Evolutionary conservation across 768 basidiomycete genomes (phyloP).

Genomic region (Mycena rosella): DNA sequence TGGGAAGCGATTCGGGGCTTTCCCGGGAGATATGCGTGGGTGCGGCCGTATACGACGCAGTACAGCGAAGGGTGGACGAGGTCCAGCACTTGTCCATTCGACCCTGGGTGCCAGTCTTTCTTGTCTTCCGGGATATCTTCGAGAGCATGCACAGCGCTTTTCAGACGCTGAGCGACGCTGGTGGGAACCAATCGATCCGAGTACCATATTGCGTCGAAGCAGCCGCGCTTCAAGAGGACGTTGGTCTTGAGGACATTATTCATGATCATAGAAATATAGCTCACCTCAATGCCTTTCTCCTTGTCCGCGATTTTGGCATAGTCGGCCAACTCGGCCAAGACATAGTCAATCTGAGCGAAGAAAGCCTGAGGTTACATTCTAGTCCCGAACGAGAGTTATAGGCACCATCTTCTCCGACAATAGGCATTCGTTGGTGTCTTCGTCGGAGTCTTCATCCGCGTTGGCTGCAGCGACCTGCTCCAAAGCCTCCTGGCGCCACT

Average conservation of each 20-base stretch:
- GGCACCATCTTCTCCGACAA: slow-evolving; percentile 27
- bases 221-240: slow-evolving; percentile 21
- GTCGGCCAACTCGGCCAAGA: slow-evolving; percentile 36
- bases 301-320: slow-evolving; percentile 36
- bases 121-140: slow-evolving; percentile 52
- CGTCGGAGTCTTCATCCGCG: not conserved
- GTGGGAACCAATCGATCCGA: slow-evolving; percentile 21
- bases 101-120: slow-evolving; percentile 52
- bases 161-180: slow-evolving; percentile 42
- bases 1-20: slow-evolving; percentile 16
- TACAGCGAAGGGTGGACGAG: slow-evolving; percentile 60
- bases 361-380: not conserved
- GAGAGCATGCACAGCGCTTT: slow-evolving; percentile 43
- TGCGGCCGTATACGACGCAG: slow-evolving; percentile 53
- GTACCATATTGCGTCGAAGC: slow-evolving; percentile 36
- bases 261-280: not conserved
- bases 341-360: slow-evolving; percentile 35
- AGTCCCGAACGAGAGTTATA: not conserved
- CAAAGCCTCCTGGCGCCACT: slow-evolving; percentile 29
- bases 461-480: slow-evolving; percentile 5
- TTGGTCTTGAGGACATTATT: not conserved
- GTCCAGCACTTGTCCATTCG: slow-evolving; percentile 32
- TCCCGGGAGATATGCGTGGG: slow-evolving; percentile 30
- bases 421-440: not conserved
- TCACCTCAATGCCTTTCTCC: slow-evolving; percentile 35